phyloP scores from a whole-genome alignment of 441 rosid species.

The Hypseocharis bilobata region DNA sequence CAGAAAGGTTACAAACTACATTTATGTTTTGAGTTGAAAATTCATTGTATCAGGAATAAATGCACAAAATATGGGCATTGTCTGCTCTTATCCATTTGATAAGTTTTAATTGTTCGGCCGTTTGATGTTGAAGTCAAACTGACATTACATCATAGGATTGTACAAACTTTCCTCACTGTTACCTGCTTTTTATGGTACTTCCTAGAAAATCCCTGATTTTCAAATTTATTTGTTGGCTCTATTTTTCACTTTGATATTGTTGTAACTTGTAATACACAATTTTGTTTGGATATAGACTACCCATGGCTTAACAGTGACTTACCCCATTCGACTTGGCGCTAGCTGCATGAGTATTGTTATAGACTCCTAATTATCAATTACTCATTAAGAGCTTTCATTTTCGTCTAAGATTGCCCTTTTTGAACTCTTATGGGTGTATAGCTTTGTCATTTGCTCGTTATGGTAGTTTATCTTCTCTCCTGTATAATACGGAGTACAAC shows the following conservation, averaged over 20 bases:
- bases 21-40: not conserved
- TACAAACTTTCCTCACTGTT: not conserved
- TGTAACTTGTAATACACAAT: not conserved
- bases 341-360: not conserved
- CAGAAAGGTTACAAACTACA: too few relatives aligned
- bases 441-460: not conserved
- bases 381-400: too few relatives aligned
- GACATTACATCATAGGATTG: not conserved
- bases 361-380: not conserved
- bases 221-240: not conserved
- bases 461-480: not conserved
- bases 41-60: not conserved
- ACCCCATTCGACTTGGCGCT: not conserved
- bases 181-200: not conserved
- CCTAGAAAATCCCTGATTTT: not conserved
- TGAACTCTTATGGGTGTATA: not conserved
- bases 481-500: not conserved
- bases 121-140: not conserved
- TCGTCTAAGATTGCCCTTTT: not conserved
- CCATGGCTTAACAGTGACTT: not conserved
- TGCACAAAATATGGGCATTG: not conserved
- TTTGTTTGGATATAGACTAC: not conserved
- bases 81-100: not conserved
- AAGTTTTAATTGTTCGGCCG: not conserved
- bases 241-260: not conserved